Percentiles rank a stretch among this genome's conserved stretches.
These are phyloP conservation scores for Suillus cothurnatus DNA, from an alignment of 768 basidiomycete genomes.

Conservation along the genomic window DNA sequence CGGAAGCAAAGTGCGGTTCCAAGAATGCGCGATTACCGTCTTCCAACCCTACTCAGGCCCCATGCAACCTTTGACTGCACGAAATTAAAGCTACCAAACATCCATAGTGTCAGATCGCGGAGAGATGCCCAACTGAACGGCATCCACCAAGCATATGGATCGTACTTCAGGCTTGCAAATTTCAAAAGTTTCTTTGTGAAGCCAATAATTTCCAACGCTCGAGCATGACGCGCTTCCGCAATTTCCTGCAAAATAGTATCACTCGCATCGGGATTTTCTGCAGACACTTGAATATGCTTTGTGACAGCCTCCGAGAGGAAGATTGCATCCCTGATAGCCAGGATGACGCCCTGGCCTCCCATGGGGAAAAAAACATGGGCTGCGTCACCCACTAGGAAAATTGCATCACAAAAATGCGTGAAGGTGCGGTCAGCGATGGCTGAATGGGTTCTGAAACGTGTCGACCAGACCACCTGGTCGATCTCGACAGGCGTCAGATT, in stretches of 20 bases:
- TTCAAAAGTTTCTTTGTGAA: conserved; percentile 39
- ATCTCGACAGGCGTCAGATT: conserved; percentile 33
- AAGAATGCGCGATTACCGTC: conserved; percentile 13
- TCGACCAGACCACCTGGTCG: conserved; percentile 40
- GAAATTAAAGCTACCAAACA: conserved; percentile 20
- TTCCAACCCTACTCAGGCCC: conserved; percentile 29
- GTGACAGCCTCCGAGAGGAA: conserved; percentile 44
- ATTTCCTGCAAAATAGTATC: conserved; percentile 39
- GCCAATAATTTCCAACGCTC: conserved; percentile 43
- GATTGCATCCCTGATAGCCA: conserved; percentile 59
- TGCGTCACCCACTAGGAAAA: conserved; percentile 40
- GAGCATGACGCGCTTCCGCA: conserved; percentile 37
- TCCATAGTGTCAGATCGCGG: conserved; percentile 27
- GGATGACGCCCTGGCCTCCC: conserved; percentile 61
- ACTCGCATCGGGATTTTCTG: conserved; percentile 10
- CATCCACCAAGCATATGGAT: conserved; percentile 22
- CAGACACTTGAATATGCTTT: conserved; percentile 30
- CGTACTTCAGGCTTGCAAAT: conserved; percentile 25
- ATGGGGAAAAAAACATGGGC: conserved; percentile 56
- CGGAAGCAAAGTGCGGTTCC: neutral
- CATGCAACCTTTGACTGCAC: conserved; percentile 21
- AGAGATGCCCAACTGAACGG: conserved; percentile 30
- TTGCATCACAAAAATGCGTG: conserved; percentile 21
- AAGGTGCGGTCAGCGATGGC: conserved; percentile 43
- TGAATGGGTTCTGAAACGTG: conserved; percentile 43